Evolutionary conservation across 1,284 basidiomycete species (phyloP), one percentile per base, ranked within the genome.

Genomic region (Moesziomyces sp.): DNA sequence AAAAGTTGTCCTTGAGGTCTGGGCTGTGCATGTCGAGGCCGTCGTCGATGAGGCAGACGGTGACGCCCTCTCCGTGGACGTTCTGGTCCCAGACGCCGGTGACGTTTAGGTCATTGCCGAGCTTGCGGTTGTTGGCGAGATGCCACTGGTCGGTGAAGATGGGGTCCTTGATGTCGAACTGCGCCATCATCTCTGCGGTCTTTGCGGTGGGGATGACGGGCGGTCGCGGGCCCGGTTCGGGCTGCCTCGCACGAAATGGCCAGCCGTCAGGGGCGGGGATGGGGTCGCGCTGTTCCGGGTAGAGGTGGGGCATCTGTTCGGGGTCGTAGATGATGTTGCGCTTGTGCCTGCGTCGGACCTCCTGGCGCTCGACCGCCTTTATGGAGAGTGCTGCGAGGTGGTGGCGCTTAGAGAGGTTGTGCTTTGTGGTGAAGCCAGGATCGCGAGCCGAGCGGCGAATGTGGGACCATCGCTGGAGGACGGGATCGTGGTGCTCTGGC

Each of bases 61-160:
- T 91, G 47, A 98, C 87, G 19, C 93, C 94, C 76, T 90, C 88
- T 1, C 97, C 97, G 0, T 91, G 92, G 70, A 94, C 88, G 1
- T 93, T 93, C 85, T 90, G 88, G 44, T 92, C 90, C 93, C 93
- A 95, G 0, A 94, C 87, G n/a, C 87, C 87, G 0, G 91, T 89
- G 21, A 92, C 89, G 78, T 95, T 94, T 89, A 95, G 92, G 87
- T 90, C 91, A 82, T 93, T 89, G 28, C 73, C 77, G 26, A 54
- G 52, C 11, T 58, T 67, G 18, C 64, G 48, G 61, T 84, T 77
- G 74, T 85, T 80, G 60, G 82, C 68, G 5, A 84, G 67, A 86
- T 98, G 96, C 97, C 97, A 99, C 87, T 99, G 96, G 70, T 90
- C 85, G 35, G 87, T 82, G 81, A 97, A 95, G 70, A 92, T 87